These are phyloP conservation scores for Sonneratia alba DNA, from an alignment of 345 rosid species.

Conservation along the genomic window DNA sequence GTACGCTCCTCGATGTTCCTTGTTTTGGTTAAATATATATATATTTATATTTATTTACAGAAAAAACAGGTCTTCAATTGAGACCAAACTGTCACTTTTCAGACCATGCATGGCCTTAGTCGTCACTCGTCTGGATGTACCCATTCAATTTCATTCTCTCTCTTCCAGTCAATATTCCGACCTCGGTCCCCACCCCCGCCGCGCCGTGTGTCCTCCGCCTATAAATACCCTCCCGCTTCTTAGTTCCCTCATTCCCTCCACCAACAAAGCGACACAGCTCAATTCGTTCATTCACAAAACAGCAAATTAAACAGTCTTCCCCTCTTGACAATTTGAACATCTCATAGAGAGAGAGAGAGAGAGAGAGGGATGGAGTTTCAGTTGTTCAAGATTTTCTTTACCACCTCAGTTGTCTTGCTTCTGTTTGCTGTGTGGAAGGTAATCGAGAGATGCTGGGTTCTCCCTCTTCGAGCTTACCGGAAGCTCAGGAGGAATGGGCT, in stretches of 20 bases:
- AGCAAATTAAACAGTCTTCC: neutral
- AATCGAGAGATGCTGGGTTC: slow-evolving; percentile 52
- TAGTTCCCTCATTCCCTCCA: neutral
- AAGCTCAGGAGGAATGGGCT: slow-evolving; percentile 63
- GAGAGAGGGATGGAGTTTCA: slow-evolving; percentile 15
- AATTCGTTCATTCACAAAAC: neutral
- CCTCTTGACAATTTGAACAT: neutral
- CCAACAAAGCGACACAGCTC: neutral
- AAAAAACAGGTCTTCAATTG: too few species aligned
- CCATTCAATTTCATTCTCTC: neutral
- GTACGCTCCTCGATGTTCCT: too few species aligned
- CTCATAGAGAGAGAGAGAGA: slow-evolving; percentile 8
- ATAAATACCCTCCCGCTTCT: slow-evolving; percentile 25
- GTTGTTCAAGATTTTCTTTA: slow-evolving; percentile 7
- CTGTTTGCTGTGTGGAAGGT: slow-evolving; percentile 27
- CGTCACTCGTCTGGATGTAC: neutral
- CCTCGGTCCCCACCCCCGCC: slow-evolving; percentile 1
- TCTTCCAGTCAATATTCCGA: slow-evolving; percentile 15
- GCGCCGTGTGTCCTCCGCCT: neutral
- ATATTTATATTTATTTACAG: too few species aligned
- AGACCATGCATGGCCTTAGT: neutral
- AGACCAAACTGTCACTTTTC: neutral
- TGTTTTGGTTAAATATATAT: too few species aligned
- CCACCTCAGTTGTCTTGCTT: slow-evolving; percentile 13
- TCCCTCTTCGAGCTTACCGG: slow-evolving; percentile 34